A percentile compares a stretch with the other conserved stretches of the same genome.
Evolutionary conservation across 2,329 filamentous ascomycete species (phyloP).

Genomic region (Pseudocercospora vitis): DNA sequence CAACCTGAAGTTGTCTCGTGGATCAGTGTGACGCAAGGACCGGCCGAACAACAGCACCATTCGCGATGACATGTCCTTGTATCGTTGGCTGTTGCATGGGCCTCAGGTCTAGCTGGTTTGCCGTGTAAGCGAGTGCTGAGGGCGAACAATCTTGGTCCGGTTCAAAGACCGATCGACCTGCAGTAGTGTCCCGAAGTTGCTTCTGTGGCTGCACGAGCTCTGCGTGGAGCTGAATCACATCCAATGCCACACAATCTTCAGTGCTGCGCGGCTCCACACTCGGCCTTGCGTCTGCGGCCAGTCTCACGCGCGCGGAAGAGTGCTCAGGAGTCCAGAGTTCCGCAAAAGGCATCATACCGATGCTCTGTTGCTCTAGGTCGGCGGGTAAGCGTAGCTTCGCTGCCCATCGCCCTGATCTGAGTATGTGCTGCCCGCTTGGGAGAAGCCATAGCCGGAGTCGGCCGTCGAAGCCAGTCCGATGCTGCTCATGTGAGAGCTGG

Average conservation of each 20-base stretch:
- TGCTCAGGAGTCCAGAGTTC: no score
- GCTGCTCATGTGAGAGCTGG: constrained; percentile 6
- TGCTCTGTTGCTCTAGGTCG: neutral
- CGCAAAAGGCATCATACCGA: no score
- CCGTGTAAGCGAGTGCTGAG: neutral
- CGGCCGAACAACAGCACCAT: no score
- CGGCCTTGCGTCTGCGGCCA: neutral
- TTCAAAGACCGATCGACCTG: neutral
- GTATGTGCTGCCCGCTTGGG: neutral
- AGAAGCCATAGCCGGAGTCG: constrained; percentile 3
- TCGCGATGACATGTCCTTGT: no score
- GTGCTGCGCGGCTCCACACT: neutral
- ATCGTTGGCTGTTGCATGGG: neutral
- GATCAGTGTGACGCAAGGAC: no score
- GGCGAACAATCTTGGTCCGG: neutral
- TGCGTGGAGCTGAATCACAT: neutral
- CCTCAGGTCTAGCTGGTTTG: neutral
- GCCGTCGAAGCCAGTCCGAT: neutral
- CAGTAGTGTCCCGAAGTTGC: neutral
- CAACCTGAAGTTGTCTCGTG: no score
- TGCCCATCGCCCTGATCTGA: constrained; percentile 3
- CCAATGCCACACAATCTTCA: no score
- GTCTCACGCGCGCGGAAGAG: neutral
- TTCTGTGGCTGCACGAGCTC: neutral
- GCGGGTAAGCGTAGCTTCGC: neutral